Percentiles rank a stretch among this genome's conserved stretches.
Evolutionary conservation across 768 basidiomycete species (phyloP).

Genomic region (Panellus pusillus): DNA sequence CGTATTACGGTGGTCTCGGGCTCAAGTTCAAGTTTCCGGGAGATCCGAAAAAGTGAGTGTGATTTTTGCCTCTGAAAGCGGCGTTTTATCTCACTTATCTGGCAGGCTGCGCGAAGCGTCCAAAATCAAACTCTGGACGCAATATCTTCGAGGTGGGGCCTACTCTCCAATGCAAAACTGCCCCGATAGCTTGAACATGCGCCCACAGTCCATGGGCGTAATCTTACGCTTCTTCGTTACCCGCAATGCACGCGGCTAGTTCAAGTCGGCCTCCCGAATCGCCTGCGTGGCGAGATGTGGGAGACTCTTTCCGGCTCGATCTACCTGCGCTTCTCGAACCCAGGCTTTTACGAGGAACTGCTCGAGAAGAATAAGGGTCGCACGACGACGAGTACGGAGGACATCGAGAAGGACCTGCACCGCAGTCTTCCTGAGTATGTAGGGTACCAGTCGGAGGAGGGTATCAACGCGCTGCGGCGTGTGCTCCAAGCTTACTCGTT

Average conservation of each 20-base stretch:
- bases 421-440: conserved; percentile 95
- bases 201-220: conserved; percentile 80
- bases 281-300: conserved; percentile 97
- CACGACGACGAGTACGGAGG: conserved; percentile 88
- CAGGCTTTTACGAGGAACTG: conserved; percentile 76
- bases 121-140: conserved; percentile 94
- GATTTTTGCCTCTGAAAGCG: background rate
- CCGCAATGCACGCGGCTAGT: conserved; percentile 97
- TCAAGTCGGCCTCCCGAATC: conserved; percentile 94
- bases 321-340: conserved; percentile 85
- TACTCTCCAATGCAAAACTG: background rate
- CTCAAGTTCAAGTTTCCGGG: conserved; percentile 88
- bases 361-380: conserved; percentile 76
- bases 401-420: conserved; percentile 98
- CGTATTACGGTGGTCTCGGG: conserved; percentile 78
- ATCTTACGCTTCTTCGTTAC: conserved; percentile 92
- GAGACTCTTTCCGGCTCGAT: conserved; percentile 94
- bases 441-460: conserved; percentile 89
- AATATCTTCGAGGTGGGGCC: conserved; percentile 72
- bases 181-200: conserved; percentile 9
- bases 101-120: conserved; percentile 81
- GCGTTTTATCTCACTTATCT: conserved; percentile 9
- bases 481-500: conserved; percentile 96
- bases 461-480: conserved; percentile 79
- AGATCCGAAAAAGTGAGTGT: conserved; percentile 81